Conservation (phyloP, 164 flowering plant genomes). For the Tetracentron sinense region DNA sequence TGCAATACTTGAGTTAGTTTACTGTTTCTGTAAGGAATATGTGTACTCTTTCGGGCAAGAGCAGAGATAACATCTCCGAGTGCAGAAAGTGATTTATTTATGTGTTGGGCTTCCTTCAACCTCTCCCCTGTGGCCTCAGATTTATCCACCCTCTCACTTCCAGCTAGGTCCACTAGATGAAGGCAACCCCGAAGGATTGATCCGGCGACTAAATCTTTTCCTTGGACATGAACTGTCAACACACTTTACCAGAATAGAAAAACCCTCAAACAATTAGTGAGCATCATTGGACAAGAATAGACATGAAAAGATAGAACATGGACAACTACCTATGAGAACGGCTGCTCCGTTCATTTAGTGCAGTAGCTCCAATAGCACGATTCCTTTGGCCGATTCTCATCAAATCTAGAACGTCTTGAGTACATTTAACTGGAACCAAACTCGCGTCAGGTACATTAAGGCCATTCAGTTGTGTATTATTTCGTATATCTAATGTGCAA, state of each 20-base stretch:
- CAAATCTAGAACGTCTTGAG: slow-evolving; percentile 72
- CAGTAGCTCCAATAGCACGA: slow-evolving; percentile 93
- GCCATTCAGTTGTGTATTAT: slow-evolving; percentile 71
- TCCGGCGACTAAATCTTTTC: slow-evolving; percentile 68
- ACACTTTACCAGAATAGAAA: slow-evolving; percentile 47
- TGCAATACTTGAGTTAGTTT: slow-evolving; percentile 90
- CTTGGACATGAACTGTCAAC: slow-evolving; percentile 79
- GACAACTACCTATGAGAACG: slow-evolving; percentile 82
- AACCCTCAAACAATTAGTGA: background rate
- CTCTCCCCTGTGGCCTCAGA: slow-evolving; percentile 91
- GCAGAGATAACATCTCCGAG: slow-evolving; percentile 92
- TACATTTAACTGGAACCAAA: slow-evolving; percentile 58
- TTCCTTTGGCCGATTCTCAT: slow-evolving; percentile 77
- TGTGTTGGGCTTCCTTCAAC: slow-evolving; percentile 85
- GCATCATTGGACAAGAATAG: background rate
- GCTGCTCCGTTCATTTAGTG: slow-evolving; percentile 86
- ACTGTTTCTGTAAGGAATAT: slow-evolving; percentile 91
- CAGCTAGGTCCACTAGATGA: slow-evolving; percentile 93
- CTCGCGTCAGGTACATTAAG: slow-evolving; percentile 91
- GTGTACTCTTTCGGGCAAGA: slow-evolving; percentile 82
- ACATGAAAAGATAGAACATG: background rate
- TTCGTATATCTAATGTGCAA: slow-evolving; percentile 74
- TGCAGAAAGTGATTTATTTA: slow-evolving; percentile 82
- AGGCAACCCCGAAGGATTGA: slow-evolving; percentile 69
- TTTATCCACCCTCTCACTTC: slow-evolving; percentile 91